A percentile compares a stretch with the other conserved stretches of the same genome.
Evolutionary conservation across 148 eudicot genomes (phyloP).

Genomic region (Salicornia ramosissima): DNA sequence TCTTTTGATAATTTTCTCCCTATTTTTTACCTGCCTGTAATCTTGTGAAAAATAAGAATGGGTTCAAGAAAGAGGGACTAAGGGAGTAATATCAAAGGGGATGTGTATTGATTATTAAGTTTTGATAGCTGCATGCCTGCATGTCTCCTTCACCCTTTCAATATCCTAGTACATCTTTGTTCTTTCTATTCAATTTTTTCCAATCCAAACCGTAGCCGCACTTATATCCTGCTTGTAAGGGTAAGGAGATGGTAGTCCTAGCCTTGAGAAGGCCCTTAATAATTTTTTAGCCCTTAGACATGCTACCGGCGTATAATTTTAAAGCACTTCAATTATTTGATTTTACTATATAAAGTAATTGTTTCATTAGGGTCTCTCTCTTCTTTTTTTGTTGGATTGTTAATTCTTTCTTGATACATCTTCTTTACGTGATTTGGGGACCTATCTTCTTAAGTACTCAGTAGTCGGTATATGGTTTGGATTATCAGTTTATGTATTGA

Average conservation of each 20-base stretch:
- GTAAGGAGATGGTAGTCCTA: background rate
- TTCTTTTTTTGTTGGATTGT: background rate
- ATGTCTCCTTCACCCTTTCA: background rate
- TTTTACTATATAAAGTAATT: background rate
- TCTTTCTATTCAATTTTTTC: background rate
- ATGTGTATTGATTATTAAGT: background rate
- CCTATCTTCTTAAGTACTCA: background rate
- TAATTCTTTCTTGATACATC: background rate
- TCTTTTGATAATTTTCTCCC: too few relatives aligned
- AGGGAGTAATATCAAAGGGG: background rate
- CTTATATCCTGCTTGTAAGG: background rate
- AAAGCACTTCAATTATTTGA: background rate
- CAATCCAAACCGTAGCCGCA: background rate
- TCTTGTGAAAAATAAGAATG: too few relatives aligned
- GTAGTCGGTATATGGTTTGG: background rate
- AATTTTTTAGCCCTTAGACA: background rate
- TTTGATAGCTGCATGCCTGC: background rate
- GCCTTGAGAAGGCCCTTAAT: background rate
- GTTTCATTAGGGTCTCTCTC: background rate
- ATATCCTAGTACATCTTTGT: background rate
- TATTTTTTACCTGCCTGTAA: too few relatives aligned
- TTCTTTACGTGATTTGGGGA: background rate
- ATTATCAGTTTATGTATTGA: background rate
- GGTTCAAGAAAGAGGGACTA: too few relatives aligned
- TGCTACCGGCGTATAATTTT: conserved; percentile 1